These are phyloP conservation scores for Neobulgaria alba DNA, from an alignment of 2,329 filamentous ascomycete genomes.

Conservation along the genomic window DNA sequence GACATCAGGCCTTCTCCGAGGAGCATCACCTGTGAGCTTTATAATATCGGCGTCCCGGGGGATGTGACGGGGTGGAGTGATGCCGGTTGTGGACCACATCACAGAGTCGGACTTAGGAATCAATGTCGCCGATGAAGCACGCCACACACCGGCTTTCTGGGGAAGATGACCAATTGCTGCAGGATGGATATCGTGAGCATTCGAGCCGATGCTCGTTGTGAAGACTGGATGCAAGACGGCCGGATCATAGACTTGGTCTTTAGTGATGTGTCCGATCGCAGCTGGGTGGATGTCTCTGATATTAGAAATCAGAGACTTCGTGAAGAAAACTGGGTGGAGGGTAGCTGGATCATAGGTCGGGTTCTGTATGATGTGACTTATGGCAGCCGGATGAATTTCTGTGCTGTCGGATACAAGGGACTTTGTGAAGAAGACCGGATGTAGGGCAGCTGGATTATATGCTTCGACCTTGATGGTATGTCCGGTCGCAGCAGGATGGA, in stretches of 20 bases:
- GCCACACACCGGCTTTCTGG: conserved; percentile 8
- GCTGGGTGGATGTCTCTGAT: conserved; percentile 15
- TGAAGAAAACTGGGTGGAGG: conserved; percentile 16
- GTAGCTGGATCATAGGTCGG: conserved; percentile 14
- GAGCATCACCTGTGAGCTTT: not conserved
- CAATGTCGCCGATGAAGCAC: not conserved
- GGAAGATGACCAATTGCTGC: conserved; percentile 11
- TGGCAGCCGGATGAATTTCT: conserved; percentile 18
- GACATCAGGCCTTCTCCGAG: not conserved
- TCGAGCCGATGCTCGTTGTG: conserved; percentile 1
- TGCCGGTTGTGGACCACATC: not conserved
- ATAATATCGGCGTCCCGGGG: not conserved
- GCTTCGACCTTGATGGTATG: too few species aligned
- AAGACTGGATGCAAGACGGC: conserved; percentile 13
- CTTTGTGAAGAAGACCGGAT: conserved; percentile 20
- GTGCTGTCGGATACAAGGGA: conserved; percentile 7
- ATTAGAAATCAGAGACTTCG: conserved; percentile 5
- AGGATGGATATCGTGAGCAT: conserved; percentile 7
- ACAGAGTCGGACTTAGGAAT: not conserved
- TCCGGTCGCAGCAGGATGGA: conserved; percentile 15
- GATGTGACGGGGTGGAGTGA: too few species aligned
- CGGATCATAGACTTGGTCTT: conserved; percentile 6
- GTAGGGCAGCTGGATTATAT: conserved; percentile 15
- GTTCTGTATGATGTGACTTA: conserved; percentile 6
- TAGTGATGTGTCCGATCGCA: conserved; percentile 9